Conservation (phyloP, 345 rosid genomes). For the Geranium brycei region DNA sequence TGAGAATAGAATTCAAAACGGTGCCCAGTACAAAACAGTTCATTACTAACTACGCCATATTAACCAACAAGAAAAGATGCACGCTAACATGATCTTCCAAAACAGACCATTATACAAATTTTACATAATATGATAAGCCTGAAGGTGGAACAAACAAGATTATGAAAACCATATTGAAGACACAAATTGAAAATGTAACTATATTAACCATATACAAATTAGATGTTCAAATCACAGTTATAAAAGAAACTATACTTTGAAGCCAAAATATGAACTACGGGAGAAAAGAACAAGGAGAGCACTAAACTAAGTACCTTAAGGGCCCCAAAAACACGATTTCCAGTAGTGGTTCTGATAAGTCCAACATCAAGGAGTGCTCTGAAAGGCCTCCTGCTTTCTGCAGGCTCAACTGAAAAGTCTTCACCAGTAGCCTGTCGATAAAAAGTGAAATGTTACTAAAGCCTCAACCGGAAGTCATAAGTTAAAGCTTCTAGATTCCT, state of each 20-base stretch:
- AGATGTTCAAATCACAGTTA: not conserved
- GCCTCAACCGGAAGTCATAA: not conserved
- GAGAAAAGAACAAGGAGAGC: not conserved
- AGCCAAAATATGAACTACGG: not conserved
- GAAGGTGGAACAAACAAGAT: not conserved
- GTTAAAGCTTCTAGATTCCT: too few species aligned
- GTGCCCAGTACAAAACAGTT: not conserved
- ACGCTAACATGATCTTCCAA: not conserved
- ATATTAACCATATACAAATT: not conserved
- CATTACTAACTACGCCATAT: not conserved
- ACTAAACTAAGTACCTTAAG: conserved; percentile 34
- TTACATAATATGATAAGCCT: too few species aligned
- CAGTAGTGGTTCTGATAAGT: conserved; percentile 57
- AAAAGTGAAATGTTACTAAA: not conserved
- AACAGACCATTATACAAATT: too few species aligned
- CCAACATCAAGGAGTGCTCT: conserved; percentile 39
- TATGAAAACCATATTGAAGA: too few species aligned
- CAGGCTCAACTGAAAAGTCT: conserved; percentile 74
- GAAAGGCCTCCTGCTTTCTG: conserved; percentile 57
- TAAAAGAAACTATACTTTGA: not conserved
- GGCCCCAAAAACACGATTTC: conserved; percentile 64
- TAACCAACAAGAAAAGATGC: not conserved
- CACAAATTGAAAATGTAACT: not conserved
- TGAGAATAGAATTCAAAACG: too few species aligned
- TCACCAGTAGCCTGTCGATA: conserved; percentile 63